A percentile compares a stretch with the other conserved stretches of the same genome.
Evolutionary conservation across 805 yeast species (phyloP).

Genomic region (Lipomyces starkeyi): DNA sequence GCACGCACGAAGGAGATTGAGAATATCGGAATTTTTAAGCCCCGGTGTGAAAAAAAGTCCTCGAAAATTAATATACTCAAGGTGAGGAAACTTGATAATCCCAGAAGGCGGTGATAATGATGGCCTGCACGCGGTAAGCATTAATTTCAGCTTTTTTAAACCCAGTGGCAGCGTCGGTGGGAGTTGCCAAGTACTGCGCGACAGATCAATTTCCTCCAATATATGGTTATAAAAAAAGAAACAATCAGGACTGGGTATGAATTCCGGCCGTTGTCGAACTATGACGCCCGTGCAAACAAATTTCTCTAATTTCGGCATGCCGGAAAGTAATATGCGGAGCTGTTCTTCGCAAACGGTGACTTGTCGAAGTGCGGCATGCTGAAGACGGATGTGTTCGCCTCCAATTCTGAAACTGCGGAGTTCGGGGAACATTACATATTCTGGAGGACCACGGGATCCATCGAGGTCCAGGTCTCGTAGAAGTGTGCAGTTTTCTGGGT

Average conservation of each 20-base stretch:
- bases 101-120: background rate
- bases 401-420: slow-evolving; percentile 1
- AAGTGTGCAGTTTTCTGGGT: background rate
- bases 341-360: background rate
- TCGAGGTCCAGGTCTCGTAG: background rate
- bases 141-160: background rate
- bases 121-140: background rate
- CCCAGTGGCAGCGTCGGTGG: background rate
- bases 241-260: background rate
- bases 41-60: background rate
- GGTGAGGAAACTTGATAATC: background rate
- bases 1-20: background rate
- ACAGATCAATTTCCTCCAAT: background rate
- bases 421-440: slow-evolving; percentile 2
- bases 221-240: background rate
- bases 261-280: background rate
- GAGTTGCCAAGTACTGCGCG: background rate
- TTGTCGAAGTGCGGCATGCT: background rate
- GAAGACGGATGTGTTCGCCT: background rate
- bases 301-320: slow-evolving; percentile 1
- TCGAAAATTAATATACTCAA: slow-evolving; percentile 1
- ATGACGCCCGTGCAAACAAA: background rate
- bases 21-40: background rate
- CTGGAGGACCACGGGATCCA: slow-evolving; percentile 3
- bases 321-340: slow-evolving; percentile 3